Percentiles rank a stretch among this genome's conserved stretches.
Conservation (phyloP, 495 filamentous ascomycete species). For the Penicillium robsamsonii region DNA sequence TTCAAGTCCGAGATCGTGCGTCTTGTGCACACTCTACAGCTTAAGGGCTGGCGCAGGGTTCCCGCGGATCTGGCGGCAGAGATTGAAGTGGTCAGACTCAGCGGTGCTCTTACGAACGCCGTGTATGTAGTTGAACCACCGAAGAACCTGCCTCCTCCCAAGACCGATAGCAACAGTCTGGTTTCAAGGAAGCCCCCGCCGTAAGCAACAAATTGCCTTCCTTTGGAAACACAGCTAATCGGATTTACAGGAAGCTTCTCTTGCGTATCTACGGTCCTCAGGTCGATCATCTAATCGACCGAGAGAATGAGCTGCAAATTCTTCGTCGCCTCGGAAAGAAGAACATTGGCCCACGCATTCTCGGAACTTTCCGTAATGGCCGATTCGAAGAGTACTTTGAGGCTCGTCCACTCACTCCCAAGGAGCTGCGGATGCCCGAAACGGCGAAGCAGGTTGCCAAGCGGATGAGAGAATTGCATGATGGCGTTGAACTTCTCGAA, state of each 20-base stretch:
- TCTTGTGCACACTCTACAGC: slow-evolving; percentile 79
- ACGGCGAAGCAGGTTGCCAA: slow-evolving; percentile 96
- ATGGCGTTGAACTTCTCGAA: slow-evolving; percentile 81
- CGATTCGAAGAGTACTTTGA: slow-evolving; percentile 93
- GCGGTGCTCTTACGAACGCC: slow-evolving; percentile 92
- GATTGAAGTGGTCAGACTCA: slow-evolving; percentile 80
- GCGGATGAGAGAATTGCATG: slow-evolving; percentile 93
- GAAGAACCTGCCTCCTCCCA: slow-evolving; percentile 44
- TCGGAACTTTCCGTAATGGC: slow-evolving; percentile 94
- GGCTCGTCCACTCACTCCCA: slow-evolving; percentile 70
- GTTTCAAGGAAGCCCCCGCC: slow-evolving; percentile 53
- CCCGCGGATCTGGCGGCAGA: slow-evolving; percentile 66
- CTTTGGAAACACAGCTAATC: slow-evolving; percentile 13
- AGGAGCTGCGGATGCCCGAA: slow-evolving; percentile 74
- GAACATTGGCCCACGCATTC: slow-evolving; percentile 87
- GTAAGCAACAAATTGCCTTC: slow-evolving; percentile 32
- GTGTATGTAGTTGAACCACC: slow-evolving; percentile 93
- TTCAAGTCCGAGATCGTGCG: slow-evolving; percentile 93
- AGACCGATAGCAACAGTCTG: slow-evolving; percentile 36
- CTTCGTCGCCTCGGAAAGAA: slow-evolving; percentile 82
- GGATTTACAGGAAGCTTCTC: slow-evolving; percentile 66
- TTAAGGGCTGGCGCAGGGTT: slow-evolving; percentile 88
- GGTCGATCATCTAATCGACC: slow-evolving; percentile 92
- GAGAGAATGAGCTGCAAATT: slow-evolving; percentile 84
- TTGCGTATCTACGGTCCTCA: slow-evolving; percentile 94